A percentile compares a stretch with the other conserved stretches of the same genome.
Conservation (phyloP, 2,329 filamentous ascomycete species). For the Nemania serpens region DNA sequence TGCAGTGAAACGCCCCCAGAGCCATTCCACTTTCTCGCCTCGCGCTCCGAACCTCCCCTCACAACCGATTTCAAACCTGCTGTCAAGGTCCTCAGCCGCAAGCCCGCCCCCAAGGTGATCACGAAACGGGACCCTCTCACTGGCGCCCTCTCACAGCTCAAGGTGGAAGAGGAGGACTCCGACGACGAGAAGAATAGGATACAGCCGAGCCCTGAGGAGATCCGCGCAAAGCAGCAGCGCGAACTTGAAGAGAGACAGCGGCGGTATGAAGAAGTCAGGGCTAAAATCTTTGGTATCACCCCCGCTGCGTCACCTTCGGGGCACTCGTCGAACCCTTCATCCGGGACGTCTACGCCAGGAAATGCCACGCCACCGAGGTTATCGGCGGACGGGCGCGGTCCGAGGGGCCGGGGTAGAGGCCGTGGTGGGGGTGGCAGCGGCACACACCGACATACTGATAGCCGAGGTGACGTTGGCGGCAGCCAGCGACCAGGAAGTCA, state of each 20-base stretch:
- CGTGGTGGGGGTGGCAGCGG: conserved; percentile 50
- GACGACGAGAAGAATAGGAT: conserved; percentile 67
- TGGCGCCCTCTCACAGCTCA: conserved; percentile 51
- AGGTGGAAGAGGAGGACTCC: conserved; percentile 62
- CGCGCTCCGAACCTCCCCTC: conserved; percentile 59
- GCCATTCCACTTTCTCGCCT: conserved; percentile 74
- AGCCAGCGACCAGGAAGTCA: conserved; percentile 41
- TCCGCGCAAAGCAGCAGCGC: conserved; percentile 74
- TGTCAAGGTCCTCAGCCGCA: conserved; percentile 84
- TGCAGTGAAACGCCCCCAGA: conserved; percentile 70
- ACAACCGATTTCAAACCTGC: conserved; percentile 74
- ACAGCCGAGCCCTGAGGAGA: conserved; percentile 74
- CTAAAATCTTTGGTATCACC: conserved; percentile 66
- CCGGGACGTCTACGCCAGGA: conserved; percentile 66
- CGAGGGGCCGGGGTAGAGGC: conserved; percentile 53
- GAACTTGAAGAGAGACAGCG: conserved; percentile 89
- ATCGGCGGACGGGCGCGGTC: conserved; percentile 49
- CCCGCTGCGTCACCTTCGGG: conserved; percentile 25
- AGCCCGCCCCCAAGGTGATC: conserved; percentile 66
- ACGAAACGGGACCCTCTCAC: conserved; percentile 61
- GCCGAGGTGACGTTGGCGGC: conserved; percentile 28
- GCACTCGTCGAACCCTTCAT: conserved; percentile 46
- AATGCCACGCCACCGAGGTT: conserved; percentile 63
- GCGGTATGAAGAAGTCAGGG: conserved; percentile 85
- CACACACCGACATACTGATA: conserved; percentile 38